Evolutionary conservation across 768 basidiomycete species (phyloP).

Genomic region (Tricholoma sp.): DNA sequence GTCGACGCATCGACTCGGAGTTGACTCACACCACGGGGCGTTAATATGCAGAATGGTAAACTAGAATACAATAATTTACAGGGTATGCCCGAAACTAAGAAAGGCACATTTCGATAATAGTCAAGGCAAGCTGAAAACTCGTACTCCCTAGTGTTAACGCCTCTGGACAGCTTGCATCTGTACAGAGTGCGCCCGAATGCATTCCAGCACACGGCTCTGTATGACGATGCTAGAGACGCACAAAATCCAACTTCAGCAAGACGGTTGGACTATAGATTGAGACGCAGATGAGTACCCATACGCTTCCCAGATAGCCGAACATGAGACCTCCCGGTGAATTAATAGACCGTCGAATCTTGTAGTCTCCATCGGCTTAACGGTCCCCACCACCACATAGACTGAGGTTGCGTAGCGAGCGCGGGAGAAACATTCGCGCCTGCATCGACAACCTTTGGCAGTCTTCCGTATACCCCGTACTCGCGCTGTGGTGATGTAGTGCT

Average conservation of each 20-base stretch:
- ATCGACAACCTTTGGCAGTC: conserved; percentile 2
- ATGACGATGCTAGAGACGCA: too few relatives aligned
- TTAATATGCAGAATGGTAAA: too few relatives aligned
- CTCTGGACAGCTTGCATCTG: too few relatives aligned
- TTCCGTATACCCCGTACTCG: neutral
- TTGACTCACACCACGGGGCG: too few relatives aligned
- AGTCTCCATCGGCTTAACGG: conserved; percentile 71
- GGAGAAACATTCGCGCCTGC: neutral
- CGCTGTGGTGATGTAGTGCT: neutral
- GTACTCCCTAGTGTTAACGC: too few relatives aligned
- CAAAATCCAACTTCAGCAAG: neutral
- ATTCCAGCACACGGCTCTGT: too few relatives aligned
- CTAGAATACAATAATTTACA: too few relatives aligned
- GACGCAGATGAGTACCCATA: conserved; percentile 4
- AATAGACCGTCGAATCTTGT: conserved; percentile 72
- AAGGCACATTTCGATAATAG: too few relatives aligned
- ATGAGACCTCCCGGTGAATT: conserved; percentile 7
- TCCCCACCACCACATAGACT: conserved; percentile 78
- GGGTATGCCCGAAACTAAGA: too few relatives aligned
- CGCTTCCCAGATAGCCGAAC: conserved; percentile 8
- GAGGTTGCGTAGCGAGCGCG: conserved; percentile 13
- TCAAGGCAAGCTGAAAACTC: too few relatives aligned
- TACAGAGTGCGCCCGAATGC: too few relatives aligned
- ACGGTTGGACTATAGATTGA: neutral
- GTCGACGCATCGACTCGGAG: too few relatives aligned